Base-by-base conservation (phyloP, 2,329 filamentous ascomycete species). In the Gremmenia infestans region DNA sequence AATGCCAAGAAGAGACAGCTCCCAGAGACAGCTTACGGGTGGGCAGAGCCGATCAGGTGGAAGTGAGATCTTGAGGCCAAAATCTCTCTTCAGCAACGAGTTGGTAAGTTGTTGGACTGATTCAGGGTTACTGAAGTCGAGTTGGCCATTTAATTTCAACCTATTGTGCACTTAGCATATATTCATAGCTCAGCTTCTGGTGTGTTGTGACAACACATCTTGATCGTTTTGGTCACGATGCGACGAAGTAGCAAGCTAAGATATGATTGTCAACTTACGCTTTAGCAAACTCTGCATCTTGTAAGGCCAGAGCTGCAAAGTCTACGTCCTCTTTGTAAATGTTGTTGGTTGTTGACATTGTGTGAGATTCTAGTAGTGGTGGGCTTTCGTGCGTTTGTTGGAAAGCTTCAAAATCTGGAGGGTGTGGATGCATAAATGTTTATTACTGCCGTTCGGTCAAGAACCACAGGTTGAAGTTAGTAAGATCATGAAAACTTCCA, bases 1-100 rank as follows among this genome's bases (percentile, higher is more conserved):
- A 17, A 22, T 40, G 14, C n/a, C 23, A 28, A 17, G 25, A 32
- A 28, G 25, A 25, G 22, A 1, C 28, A 32, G 22, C 25, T 35
- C 8, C 22, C 17, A 15, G 28, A 43, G 28, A 7, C 8, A 39
- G 22, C 59, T 56, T 69, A 96, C 88, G 1, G 92, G 90, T 12
- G 93, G 94, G 68, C 93, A 97, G 0, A 99, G 77, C 22, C 93
- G 80, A 70, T 96, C 85, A 25, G 81, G 73, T 0, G 91, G 91
- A 1, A 97, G 76, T 5, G 86, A 77, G 14, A 97, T 74, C 0
- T 76, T 67, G 8, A 97, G 72, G 12, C 78, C 79, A 70, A 97
- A 97, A 70, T 97, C 87, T 14, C 81, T 73, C 57, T 81, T 82
- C 17, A 97, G 77, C 1, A 97, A 78, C 17, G 86, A 86, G 67